Conservation (phyloP, 2,329 filamentous ascomycete species). For the Arthrinium phaeospermum region DNA sequence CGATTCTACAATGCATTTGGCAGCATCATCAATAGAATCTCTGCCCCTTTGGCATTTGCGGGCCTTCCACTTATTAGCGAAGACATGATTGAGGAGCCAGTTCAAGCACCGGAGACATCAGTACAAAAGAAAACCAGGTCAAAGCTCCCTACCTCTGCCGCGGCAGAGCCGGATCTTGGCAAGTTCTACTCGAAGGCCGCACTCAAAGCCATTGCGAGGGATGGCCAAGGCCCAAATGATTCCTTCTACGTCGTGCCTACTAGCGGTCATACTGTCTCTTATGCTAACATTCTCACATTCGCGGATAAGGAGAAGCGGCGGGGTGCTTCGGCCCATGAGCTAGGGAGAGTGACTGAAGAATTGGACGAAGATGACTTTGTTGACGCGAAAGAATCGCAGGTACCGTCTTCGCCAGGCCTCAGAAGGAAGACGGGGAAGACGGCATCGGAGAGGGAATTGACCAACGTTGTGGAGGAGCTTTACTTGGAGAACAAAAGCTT, state of each 20-base stretch:
- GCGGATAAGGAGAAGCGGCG: constrained; percentile 71
- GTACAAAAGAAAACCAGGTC: constrained; percentile 43
- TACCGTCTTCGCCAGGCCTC: constrained; percentile 48
- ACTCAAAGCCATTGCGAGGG: constrained; percentile 76
- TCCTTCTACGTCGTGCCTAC: constrained; percentile 96
- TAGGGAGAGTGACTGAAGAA: constrained; percentile 52
- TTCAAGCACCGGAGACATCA: constrained; percentile 41
- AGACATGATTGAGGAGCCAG: constrained; percentile 51
- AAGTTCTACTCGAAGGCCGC: constrained; percentile 87
- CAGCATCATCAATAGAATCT: constrained; percentile 84
- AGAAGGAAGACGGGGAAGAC: constrained; percentile 48
- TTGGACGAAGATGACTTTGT: constrained; percentile 86
- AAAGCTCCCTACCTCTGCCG: constrained; percentile 38
- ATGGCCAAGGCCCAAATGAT: constrained; percentile 67
- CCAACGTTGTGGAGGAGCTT: constrained; percentile 84
- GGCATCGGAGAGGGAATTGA: constrained; percentile 50
- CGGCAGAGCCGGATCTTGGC: constrained; percentile 75
- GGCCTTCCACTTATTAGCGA: constrained; percentile 77
- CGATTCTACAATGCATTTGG: constrained; percentile 94
- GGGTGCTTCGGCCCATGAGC: constrained; percentile 53
- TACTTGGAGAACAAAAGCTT: constrained; percentile 86
- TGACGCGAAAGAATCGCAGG: constrained; percentile 76
- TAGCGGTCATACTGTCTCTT: constrained; percentile 88
- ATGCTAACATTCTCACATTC: constrained; percentile 83
- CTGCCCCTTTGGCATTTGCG: constrained; percentile 89